Evolutionary conservation across 768 basidiomycete species (phyloP).

Genomic region (Cubamyces lactineus): DNA sequence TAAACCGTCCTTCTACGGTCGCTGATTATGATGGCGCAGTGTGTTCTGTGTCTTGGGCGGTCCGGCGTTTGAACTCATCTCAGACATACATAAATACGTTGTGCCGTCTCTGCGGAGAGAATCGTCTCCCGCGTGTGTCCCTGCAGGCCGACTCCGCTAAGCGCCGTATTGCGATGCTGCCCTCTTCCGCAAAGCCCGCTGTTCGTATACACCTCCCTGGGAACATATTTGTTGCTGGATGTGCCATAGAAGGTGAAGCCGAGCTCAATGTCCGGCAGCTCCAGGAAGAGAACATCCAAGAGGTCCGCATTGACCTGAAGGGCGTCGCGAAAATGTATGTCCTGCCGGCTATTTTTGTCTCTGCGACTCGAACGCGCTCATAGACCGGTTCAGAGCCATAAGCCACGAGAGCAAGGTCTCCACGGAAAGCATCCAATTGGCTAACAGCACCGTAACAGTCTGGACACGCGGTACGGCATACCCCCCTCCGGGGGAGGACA

Average conservation of each 20-base stretch:
- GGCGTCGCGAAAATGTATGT: slow-evolving; percentile 17
- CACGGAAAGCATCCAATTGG: slow-evolving; percentile 6
- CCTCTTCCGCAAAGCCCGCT: background rate
- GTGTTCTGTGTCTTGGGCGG: too few relatives aligned
- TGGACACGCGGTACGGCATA: slow-evolving; percentile 13
- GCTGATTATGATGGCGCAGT: too few relatives aligned
- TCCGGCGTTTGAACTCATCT: too few relatives aligned
- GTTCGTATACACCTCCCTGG: background rate
- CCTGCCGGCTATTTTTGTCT: background rate
- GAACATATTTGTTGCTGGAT: slow-evolving; percentile 6
- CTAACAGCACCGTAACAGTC: background rate
- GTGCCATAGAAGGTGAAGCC: slow-evolving; percentile 16
- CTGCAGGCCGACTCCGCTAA: too few relatives aligned
- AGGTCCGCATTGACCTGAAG: slow-evolving; percentile 17
- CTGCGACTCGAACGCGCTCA: background rate
- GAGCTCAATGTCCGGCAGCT: slow-evolving; percentile 15
- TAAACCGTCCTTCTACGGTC: too few relatives aligned
- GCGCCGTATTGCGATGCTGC: too few relatives aligned
- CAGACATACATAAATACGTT: too few relatives aligned
- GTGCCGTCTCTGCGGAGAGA: too few relatives aligned
- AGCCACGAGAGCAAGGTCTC: background rate
- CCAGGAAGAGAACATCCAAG: slow-evolving; percentile 15
- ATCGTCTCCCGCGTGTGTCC: too few relatives aligned
- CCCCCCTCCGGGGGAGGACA: slow-evolving; percentile 16
- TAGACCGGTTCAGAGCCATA: background rate